Evolutionary conservation across 352 stramenopile species (phyloP).

Genomic region (Phytophthora capsici): DNA sequence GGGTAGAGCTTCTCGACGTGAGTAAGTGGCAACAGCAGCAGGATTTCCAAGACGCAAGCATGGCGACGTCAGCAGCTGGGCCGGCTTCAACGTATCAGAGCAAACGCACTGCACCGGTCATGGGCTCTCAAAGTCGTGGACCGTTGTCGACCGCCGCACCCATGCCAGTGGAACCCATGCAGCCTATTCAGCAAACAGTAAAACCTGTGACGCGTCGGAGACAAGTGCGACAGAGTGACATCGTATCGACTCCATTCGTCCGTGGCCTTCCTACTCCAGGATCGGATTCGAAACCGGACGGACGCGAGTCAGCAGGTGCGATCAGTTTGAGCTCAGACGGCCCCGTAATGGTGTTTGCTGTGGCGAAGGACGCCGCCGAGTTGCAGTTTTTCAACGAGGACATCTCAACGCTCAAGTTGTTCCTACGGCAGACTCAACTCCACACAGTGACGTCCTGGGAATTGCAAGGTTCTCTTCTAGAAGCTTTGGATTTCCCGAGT

Average conservation of each 20-base stretch:
- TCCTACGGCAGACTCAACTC: conserved; percentile 71
- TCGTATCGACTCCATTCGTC: conserved; percentile 74
- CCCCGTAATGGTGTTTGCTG: conserved; percentile 84
- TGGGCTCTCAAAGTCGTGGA: conserved; percentile 66
- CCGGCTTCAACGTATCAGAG: conserved; percentile 36
- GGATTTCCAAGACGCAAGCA: conserved; percentile 64
- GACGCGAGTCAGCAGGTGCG: conserved; percentile 49
- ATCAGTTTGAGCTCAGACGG: conserved; percentile 71
- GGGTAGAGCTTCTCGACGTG: conserved; percentile 86
- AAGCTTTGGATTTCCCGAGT: conserved; percentile 41
- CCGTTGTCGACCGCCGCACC: conserved; percentile 42
- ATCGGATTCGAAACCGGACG: conserved; percentile 12
- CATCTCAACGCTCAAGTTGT: conserved; percentile 64
- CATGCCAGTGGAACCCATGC: conserved; percentile 55
- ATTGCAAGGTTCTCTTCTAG: conserved; percentile 44
- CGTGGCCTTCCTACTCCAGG: conserved; percentile 33
- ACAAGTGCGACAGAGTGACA: conserved; percentile 84
- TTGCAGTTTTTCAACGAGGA: conserved; percentile 88
- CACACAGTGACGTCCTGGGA: conserved; percentile 52
- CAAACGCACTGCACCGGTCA: conserved; percentile 34
- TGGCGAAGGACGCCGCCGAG: conserved; percentile 69
- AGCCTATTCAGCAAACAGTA: conserved; percentile 61
- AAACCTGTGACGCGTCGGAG: conserved; percentile 68
- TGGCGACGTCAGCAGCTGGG: conserved; percentile 38
- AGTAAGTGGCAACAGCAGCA: conserved; percentile 84